phyloP scores from a whole-genome alignment of 2,329 filamentous ascomycete species.

The Cyclaneusma minus region DNA sequence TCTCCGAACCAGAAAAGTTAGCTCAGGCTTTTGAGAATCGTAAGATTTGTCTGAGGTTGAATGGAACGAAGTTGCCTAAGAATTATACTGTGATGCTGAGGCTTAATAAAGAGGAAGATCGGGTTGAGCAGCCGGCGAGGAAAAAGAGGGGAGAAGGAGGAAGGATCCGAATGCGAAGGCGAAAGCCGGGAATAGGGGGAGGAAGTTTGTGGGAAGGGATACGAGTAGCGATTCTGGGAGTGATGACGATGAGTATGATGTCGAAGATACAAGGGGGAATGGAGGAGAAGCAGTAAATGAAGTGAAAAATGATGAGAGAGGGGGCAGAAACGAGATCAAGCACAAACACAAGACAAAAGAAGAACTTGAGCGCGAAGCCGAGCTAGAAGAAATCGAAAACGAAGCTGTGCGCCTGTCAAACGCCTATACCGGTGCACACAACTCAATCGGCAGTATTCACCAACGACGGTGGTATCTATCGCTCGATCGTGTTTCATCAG shows the following conservation, averaged over 20 bases:
- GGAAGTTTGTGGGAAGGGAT: too few species aligned
- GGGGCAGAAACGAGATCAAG: too few species aligned
- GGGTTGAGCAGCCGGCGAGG: slow-evolving; percentile 14
- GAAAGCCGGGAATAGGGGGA: slow-evolving; percentile 12
- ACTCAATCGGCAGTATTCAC: slow-evolving; percentile 50
- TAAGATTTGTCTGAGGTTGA: slow-evolving; percentile 39
- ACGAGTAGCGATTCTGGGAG: too few species aligned
- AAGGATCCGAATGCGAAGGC: slow-evolving; percentile 20
- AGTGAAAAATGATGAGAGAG: too few species aligned
- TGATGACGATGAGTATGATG: too few species aligned
- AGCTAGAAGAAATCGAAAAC: slow-evolving; percentile 31
- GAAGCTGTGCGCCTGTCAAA: slow-evolving; percentile 41
- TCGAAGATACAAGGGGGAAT: too few species aligned
- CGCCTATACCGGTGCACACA: slow-evolving; percentile 49
- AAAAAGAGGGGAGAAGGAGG: slow-evolving; percentile 21
- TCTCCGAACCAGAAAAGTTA: slow-evolving; percentile 29
- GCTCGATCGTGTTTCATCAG: slow-evolving; percentile 41
- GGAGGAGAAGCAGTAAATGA: too few species aligned
- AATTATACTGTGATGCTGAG: slow-evolving; percentile 38
- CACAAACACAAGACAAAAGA: background rate
- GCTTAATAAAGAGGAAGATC: slow-evolving; percentile 29
- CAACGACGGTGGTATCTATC: slow-evolving; percentile 52
- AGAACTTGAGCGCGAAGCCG: slow-evolving; percentile 23
- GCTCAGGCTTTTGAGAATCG: slow-evolving; percentile 33
- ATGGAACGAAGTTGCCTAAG: slow-evolving; percentile 35